Percentiles rank a stretch among this genome's conserved stretches.
Conservation (phyloP, 163 green algal species). For the Coccomyxa subellipsoidea region DNA sequence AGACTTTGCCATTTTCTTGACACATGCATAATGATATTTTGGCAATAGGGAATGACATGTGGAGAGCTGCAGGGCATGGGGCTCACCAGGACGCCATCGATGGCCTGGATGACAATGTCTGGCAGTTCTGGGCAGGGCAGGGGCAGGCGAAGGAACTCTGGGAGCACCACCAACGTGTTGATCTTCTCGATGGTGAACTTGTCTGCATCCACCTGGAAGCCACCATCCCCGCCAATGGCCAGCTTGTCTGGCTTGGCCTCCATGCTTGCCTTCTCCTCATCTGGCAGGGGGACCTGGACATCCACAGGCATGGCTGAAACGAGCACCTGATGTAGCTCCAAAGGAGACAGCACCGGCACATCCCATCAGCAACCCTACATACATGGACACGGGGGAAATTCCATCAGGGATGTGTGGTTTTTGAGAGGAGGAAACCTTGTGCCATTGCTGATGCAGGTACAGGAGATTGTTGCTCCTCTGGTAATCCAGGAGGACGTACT, state of each 20-base stretch:
- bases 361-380: too few relatives aligned
- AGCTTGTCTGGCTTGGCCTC: slow-evolving; percentile 57
- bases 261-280: slow-evolving; percentile 29
- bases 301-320: too few relatives aligned
- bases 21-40: too few relatives aligned
- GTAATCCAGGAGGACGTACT: slow-evolving; percentile 78
- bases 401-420: too few relatives aligned
- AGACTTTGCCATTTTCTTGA: too few relatives aligned
- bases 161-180: slow-evolving; percentile 62
- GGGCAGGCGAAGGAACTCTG: slow-evolving; percentile 38
- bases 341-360: too few relatives aligned
- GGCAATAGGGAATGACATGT: too few relatives aligned
- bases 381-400: too few relatives aligned
- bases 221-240: slow-evolving; percentile 72
- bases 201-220: slow-evolving; percentile 63
- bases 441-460: slow-evolving; percentile 81
- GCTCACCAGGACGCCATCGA: slow-evolving; percentile 52
- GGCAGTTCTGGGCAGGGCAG: slow-evolving; percentile 83
- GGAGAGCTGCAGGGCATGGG: neutral
- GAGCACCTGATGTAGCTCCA: too few relatives aligned
- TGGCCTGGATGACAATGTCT: slow-evolving; percentile 65
- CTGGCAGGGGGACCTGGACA: slow-evolving; percentile 46
- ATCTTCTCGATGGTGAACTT: slow-evolving; percentile 62
- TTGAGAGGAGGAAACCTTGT: slow-evolving; percentile 31
- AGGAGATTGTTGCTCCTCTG: slow-evolving; percentile 63